Evolutionary conservation across 805 yeast genomes (phyloP), one percentile per base, ranked within the genome.

Genomic region (Hanseniaspora lachancei): DNA sequence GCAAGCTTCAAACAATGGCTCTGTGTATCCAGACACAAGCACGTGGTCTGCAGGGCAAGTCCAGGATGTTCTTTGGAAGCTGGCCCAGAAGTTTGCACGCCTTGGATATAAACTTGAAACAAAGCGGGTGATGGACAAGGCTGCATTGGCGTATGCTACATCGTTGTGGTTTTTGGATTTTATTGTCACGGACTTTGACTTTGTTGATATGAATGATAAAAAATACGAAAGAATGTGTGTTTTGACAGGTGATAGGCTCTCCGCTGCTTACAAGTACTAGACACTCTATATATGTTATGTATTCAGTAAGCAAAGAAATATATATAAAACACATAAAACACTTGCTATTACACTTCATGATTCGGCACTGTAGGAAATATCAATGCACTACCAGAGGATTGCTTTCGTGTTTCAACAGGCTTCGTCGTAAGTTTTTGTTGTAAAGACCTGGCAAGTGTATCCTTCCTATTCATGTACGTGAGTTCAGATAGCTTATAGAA

Each of bases 151-250:
- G 16, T 53, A 53, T 46, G 56, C 56, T 7, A 44, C 56, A 4
- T 46, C 48, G 1, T n/a, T 53, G 21, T 53, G 56, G 56, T 23
- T 53, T 16, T 20, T 53, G n/a, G 56, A 53, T 23, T 53, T 36
- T 20, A 39, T 53, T 7, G 16, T 53, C 9, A 38, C 43, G 1
- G 56, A 53, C 35, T 38, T 53, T 29, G 39, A 46, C n/a, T 5
- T 20, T 21, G 12, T 46, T 32, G 49, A 46, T 34, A 34, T 24
- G 1, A 32, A 9, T 20, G 35, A 32, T 46, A 32, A 29, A 12
- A 46, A 34, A 21, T 46, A 20, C 15, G 49, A 46, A 15, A 46
- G 49, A 46, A 46, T 46, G 49, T 46, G 49, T 20, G 12, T 34
- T 13, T 20, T 46, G 18, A 46, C 49, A 13, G 39, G 49, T 18